Evolutionary conservation across 2,329 filamentous ascomycete species (phyloP).

Genomic region (Delphinella strobiligena): DNA sequence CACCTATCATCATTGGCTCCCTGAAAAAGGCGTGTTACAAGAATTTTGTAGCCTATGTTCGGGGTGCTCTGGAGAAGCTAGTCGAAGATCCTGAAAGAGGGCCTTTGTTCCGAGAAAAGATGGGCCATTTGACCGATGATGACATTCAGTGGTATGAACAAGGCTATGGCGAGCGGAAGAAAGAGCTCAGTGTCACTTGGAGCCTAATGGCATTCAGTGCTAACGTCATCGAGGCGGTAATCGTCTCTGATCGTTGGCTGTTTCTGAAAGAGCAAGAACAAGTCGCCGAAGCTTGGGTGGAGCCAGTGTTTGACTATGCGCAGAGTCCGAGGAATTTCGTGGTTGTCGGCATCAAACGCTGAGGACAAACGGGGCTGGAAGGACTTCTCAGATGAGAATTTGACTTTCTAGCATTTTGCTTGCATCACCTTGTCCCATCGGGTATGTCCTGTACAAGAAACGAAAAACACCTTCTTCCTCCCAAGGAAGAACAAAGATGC

Average conservation of each 20-base stretch:
- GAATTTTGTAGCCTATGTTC: conserved; percentile 64
- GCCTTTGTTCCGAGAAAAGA: conserved; percentile 48
- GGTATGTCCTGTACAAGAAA: too few species aligned
- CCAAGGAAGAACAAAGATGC: too few species aligned
- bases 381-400: too few species aligned
- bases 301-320: conserved; percentile 80
- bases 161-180: conserved; percentile 53
- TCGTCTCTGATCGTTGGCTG: conserved; percentile 81
- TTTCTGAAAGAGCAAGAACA: conserved; percentile 69
- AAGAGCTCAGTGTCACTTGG: conserved; percentile 81
- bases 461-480: too few species aligned
- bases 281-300: conserved; percentile 71
- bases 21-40: conserved; percentile 68
- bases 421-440: too few species aligned
- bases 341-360: conserved; percentile 85
- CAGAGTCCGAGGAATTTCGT: conserved; percentile 84
- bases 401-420: too few species aligned
- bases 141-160: conserved; percentile 61
- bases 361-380: too few species aligned
- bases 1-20: conserved; percentile 77
- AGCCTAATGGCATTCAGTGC: conserved; percentile 94
- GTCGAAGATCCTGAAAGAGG: conserved; percentile 47
- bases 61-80: conserved; percentile 69
- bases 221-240: conserved; percentile 74
- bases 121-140: conserved; percentile 58